These are phyloP conservation scores for Tillandsia fasciculata DNA, from an alignment of 176 grass and related monocot genomes.

Conservation along the genomic window DNA sequence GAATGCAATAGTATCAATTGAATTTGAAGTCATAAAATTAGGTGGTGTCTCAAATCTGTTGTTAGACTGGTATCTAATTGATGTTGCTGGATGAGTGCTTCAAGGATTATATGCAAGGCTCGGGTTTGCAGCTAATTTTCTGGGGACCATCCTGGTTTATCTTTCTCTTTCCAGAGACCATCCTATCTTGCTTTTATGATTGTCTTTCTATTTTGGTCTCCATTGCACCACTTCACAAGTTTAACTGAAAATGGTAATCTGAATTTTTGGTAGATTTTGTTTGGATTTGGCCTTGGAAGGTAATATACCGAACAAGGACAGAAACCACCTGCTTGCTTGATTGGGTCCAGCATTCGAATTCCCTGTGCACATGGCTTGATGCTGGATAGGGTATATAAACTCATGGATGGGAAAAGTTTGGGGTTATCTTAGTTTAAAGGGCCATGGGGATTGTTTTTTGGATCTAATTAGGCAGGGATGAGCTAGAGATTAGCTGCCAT, in stretches of 20 bases:
- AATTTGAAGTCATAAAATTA: background rate
- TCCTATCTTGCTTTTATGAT: background rate
- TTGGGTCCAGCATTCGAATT: slow-evolving; percentile 10
- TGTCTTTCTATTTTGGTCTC: background rate
- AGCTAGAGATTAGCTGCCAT: slow-evolving; percentile 10
- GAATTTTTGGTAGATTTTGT: background rate
- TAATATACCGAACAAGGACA: background rate
- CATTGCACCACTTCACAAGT: background rate
- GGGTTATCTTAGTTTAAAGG: too few species aligned
- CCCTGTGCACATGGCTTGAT: slow-evolving; percentile 6
- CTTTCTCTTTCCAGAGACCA: background rate
- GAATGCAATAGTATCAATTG: background rate
- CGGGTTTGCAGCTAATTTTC: background rate
- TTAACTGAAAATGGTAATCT: background rate
- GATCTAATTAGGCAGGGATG: background rate
- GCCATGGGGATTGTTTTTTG: background rate
- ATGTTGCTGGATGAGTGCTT: background rate
- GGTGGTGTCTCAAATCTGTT: background rate
- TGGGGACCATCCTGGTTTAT: background rate
- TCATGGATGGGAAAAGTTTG: too few species aligned
- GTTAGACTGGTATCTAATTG: background rate
- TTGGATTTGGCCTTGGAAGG: background rate
- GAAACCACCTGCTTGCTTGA: slow-evolving; percentile 8
- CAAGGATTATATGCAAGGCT: background rate
- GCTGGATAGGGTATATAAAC: background rate